Base-by-base conservation (phyloP, 2,329 filamentous ascomycete species). In the Epichloe festucae region DNA sequence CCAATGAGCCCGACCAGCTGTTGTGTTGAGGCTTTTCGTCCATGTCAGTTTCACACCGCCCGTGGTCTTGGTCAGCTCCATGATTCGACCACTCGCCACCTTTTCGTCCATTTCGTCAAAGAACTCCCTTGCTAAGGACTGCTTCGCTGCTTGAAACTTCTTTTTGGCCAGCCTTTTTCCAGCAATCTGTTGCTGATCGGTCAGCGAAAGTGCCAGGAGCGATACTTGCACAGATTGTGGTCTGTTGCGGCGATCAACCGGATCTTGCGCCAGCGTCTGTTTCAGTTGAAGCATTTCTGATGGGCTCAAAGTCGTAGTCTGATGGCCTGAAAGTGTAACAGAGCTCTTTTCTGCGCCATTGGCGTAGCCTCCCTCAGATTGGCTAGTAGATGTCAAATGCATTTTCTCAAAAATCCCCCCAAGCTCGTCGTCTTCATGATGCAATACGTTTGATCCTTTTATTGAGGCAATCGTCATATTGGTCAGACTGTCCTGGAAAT, bases 21-120 rank as follows among this genome's bases (percentile, higher is more conserved):
- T 91, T 1, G 84, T 85, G 62, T 84, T 86, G 49, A 93, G 77
- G n/a, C 79, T 87, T 58, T 85, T 87, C 54, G 76, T 82, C 87
- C 87, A 93, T 43, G 79, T 67, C 39, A 91, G 73, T 52, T 78
- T 77, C 46, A 91, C 75, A 1, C 87, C 87, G 17, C 87, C 86
- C 0, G 85, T 86, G 0, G 73, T 67, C 2, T 73, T 70, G 0
- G 85, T 73, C 19, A 89, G 71, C 23, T 72, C 59, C 1, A 70
- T 64, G 7, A 93, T 76, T 54, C 74, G 70, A 8, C 83, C 81
- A 2, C 72, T 59, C 0, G 84, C 82, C 57, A 91, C 78, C 40
- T 68, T 72, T 0, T 63, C 59, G 63, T 93, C 87, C n/a, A 93
- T 78, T 57, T 88, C 82, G 0, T 56, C 50, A 1, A 93, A 70